Base-by-base conservation (phyloP, 192 early-diverging fungal species). In the Obelidium mucronatum region DNA sequence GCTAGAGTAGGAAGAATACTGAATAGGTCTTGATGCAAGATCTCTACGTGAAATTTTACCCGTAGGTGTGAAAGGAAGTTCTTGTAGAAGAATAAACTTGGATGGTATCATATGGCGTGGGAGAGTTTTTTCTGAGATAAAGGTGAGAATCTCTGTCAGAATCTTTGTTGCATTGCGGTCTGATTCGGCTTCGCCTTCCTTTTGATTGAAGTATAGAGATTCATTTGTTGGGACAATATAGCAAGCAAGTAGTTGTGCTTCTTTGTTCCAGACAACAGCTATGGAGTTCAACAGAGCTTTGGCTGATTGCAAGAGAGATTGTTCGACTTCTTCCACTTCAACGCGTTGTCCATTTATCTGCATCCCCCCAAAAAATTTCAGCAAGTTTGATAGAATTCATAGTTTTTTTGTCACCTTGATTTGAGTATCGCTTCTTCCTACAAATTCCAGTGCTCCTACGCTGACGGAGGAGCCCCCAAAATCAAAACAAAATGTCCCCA, bases 311-410 rank as follows among this genome's bases (percentile, higher is more conserved):
- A 71, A 35, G 26, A 78, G 66, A 11, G 63, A 34, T 30, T 59
- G 52, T 54, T 78, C 76, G 2, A 78, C 60, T 71, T 78, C 76
- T 40, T 78, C 76, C 15, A 64, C 61, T 51, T 78, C 76, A 2
- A 78, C 67, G 2, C 76, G 66, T 67, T 61, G 51, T 4, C 76
- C 76, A 48, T 67, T 67, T 48, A 48, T n/a, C 13, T 28, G n/a
- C n/a, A n/a, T n/a, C n/a, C n/a, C n/a, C n/a, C n/a, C n/a, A n/a
- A n/a, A n/a, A n/a, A n/a, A n/a, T n/a, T n/a, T n/a, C n/a, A n/a
- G n/a, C n/a, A n/a, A n/a, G n/a, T n/a, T n/a, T n/a, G n/a, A n/a
- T n/a, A n/a, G n/a, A n/a, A n/a, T n/a, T n/a, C n/a, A n/a, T n/a
- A n/a, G n/a, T n/a, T n/a, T n/a, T n/a, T n/a, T n/a, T n/a, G n/a